Percentiles rank a stretch among this genome's conserved stretches.
These are phyloP conservation scores for Gomphus bonarii DNA, from an alignment of 1,284 basidiomycete species.

Conservation along the genomic window DNA sequence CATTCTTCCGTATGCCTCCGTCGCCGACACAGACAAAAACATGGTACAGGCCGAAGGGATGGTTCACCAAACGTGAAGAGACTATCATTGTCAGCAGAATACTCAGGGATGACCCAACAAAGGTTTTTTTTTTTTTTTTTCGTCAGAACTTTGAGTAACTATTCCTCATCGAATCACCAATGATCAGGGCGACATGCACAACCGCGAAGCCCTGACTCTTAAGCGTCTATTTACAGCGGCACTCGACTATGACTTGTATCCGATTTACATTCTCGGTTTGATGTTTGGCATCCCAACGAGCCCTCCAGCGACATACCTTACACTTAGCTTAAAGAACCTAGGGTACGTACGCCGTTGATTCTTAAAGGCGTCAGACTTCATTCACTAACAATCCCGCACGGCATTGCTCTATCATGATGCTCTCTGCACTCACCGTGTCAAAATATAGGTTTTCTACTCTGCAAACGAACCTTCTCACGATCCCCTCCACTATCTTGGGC, in stretches of 20 bases:
- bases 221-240: constrained; percentile 45
- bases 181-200: constrained; percentile 59
- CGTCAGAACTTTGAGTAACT: no score
- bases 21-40: constrained; percentile 58
- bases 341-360: constrained; percentile 28
- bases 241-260: constrained; percentile 62
- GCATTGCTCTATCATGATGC: neutral
- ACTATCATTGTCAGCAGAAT: constrained; percentile 47
- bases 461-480: constrained; percentile 48
- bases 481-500: constrained; percentile 37
- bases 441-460: constrained; percentile 44
- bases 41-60: constrained; percentile 59
- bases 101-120: constrained; percentile 62
- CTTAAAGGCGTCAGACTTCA: no score
- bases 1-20: constrained; percentile 63
- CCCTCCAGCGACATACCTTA: constrained; percentile 48
- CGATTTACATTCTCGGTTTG: constrained; percentile 48
- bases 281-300: constrained; percentile 37
- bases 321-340: constrained; percentile 46
- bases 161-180: neutral
- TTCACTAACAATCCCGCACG: neutral
- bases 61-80: constrained; percentile 52
- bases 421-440: neutral
- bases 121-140: constrained; percentile 29
- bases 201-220: constrained; percentile 55